Percentiles rank a stretch among this genome's conserved stretches.
Evolutionary conservation across 331 rosid species (phyloP).

Genomic region (Pyracantha coccinea): DNA sequence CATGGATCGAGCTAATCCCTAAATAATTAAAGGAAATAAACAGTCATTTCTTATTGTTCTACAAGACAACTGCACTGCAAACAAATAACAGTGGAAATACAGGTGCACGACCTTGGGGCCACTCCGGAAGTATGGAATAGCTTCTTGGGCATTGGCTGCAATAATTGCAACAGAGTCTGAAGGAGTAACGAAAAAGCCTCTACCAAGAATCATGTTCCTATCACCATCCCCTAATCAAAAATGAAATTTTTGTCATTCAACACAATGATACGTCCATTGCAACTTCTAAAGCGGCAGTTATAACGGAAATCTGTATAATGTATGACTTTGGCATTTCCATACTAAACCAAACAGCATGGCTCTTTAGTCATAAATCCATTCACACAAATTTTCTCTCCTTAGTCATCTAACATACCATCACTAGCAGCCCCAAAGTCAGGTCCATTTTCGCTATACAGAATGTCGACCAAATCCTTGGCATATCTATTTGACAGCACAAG

Average conservation of each 20-base stretch:
- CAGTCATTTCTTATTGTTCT: slow-evolving; percentile 2
- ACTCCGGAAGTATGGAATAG: slow-evolving; percentile 73
- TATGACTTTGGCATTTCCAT: neutral
- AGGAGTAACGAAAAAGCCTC: slow-evolving; percentile 86
- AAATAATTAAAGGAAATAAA: slow-evolving; percentile 4
- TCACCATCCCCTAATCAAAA: slow-evolving; percentile 81
- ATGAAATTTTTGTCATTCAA: neutral
- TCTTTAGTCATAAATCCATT: neutral
- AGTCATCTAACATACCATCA: slow-evolving; percentile 63
- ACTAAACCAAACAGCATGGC: neutral
- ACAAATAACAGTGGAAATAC: neutral
- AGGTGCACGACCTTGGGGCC: slow-evolving; percentile 55
- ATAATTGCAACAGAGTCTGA: slow-evolving; percentile 95
- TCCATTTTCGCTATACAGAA: slow-evolving; percentile 69
- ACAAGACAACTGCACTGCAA: neutral
- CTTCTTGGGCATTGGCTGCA: slow-evolving; percentile 89
- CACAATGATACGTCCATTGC: neutral
- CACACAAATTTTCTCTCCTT: neutral
- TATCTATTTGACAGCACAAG: slow-evolving; percentile 49
- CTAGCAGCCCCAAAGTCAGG: slow-evolving; percentile 99
- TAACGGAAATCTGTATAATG: neutral
- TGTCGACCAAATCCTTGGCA: slow-evolving; percentile 82
- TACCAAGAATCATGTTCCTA: slow-evolving; percentile 96
- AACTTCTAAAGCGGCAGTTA: neutral
- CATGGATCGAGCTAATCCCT: slow-evolving; percentile 99